phyloP scores from a whole-genome alignment of 805 yeast species.

The Teunomyces cretensis region DNA sequence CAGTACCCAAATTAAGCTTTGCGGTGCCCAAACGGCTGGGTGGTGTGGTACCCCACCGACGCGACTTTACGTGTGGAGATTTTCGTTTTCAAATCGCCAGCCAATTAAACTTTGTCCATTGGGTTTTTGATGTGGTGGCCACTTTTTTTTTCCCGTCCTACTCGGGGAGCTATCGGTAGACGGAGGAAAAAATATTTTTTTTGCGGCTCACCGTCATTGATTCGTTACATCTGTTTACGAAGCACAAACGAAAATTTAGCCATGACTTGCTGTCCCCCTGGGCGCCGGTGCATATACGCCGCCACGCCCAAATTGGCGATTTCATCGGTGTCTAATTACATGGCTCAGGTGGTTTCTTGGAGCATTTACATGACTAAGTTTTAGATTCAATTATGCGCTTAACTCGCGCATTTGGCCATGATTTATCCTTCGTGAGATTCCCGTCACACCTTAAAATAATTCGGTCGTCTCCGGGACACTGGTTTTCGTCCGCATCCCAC shows the following conservation, averaged over 20 bases:
- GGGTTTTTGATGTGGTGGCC: neutral
- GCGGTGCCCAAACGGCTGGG: neutral
- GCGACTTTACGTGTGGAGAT: too few relatives aligned
- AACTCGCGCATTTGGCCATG: too few relatives aligned
- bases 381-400: too few relatives aligned
- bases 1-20: neutral
- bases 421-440: too few relatives aligned
- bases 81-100: neutral
- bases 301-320: too few relatives aligned
- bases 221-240: neutral
- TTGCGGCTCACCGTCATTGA: neutral
- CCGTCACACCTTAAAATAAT: neutral
- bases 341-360: too few relatives aligned
- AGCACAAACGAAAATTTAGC: too few relatives aligned
- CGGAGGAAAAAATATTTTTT: neutral
- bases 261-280: too few relatives aligned
- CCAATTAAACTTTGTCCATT: constrained; percentile 1
- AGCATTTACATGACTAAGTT: too few relatives aligned
- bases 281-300: too few relatives aligned
- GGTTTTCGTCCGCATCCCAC: too few relatives aligned
- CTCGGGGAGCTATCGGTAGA: neutral
- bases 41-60: constrained; percentile 2
- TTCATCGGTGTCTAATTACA: too few relatives aligned
- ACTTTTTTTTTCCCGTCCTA: neutral
- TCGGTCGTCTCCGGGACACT: neutral